phyloP scores from a whole-genome alignment of 805 yeast species.

The Torulaspora microellipsoides region DNA sequence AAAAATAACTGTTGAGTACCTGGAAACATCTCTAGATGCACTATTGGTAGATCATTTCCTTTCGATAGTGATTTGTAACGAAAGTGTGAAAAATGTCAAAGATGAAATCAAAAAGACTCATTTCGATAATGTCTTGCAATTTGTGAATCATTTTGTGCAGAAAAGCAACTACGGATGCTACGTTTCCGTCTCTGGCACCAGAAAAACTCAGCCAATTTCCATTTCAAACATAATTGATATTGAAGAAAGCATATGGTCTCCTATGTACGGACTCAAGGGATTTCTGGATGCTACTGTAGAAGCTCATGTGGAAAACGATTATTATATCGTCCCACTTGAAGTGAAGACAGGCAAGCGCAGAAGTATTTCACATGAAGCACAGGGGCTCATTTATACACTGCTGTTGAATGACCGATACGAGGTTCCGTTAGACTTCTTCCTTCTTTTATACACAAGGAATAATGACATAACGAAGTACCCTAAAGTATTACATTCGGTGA shows the following conservation, averaged over 20 bases:
- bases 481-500: slow-evolving; percentile 51
- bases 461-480: slow-evolving; percentile 52
- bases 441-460: slow-evolving; percentile 70
- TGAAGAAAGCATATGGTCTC: slow-evolving; percentile 92
- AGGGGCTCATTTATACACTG: slow-evolving; percentile 75
- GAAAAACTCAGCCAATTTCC: slow-evolving; percentile 41
- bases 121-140: slow-evolving; percentile 46
- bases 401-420: slow-evolving; percentile 77
- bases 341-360: slow-evolving; percentile 76
- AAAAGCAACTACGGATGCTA: slow-evolving; percentile 27
- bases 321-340: slow-evolving; percentile 75
- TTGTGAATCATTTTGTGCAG: slow-evolving; percentile 48
- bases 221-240: slow-evolving; percentile 68
- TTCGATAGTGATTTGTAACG: slow-evolving; percentile 53
- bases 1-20: slow-evolving; percentile 25
- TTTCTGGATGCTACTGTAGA: slow-evolving; percentile 83
- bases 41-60: slow-evolving; percentile 43
- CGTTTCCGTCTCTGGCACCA: slow-evolving; percentile 27
- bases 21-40: slow-evolving; percentile 36
- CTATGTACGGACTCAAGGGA: slow-evolving; percentile 84
- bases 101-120: slow-evolving; percentile 43
- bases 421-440: slow-evolving; percentile 55
- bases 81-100: slow-evolving; percentile 42
- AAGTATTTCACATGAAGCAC: slow-evolving; percentile 72
- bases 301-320: slow-evolving; percentile 42